These are phyloP conservation scores for Aaosphaeria arxii DNA, from an alignment of 2,329 filamentous ascomycete species.

Conservation along the genomic window DNA sequence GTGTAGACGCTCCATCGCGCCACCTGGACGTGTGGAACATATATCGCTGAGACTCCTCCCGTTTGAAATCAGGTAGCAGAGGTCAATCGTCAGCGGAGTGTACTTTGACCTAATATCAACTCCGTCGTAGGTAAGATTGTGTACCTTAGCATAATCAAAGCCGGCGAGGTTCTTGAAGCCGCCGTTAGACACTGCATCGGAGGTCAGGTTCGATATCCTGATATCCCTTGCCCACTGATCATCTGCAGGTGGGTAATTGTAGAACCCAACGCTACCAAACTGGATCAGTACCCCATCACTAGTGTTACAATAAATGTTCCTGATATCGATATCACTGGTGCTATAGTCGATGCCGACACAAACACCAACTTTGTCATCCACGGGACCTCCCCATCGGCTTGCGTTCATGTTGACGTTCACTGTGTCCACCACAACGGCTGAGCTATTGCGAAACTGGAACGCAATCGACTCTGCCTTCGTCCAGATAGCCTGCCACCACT, in stretches of 20 bases:
- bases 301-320: not conserved
- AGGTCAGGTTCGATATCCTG: not conserved
- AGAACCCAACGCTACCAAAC: not conserved
- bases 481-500: constrained; percentile 30
- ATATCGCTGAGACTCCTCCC: not conserved
- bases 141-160: not conserved
- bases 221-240: not conserved
- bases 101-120: not conserved
- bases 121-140: not conserved
- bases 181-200: not conserved
- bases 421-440: not conserved
- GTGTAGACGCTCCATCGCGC: not conserved
- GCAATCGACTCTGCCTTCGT: constrained; percentile 40
- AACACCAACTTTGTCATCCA: not conserved
- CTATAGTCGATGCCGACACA: not conserved
- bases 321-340: not conserved
- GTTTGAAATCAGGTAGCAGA: not conserved
- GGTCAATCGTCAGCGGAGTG: not conserved
- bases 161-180: not conserved
- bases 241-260: not conserved
- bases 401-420: not conserved
- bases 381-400: not conserved
- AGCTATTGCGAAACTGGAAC: constrained; percentile 36
- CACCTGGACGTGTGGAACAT: not conserved
- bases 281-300: not conserved